A percentile compares a stretch with the other conserved stretches of the same genome.
Conservation (phyloP, 1,284 basidiomycete species). For the Vanrija sp. region DNA sequence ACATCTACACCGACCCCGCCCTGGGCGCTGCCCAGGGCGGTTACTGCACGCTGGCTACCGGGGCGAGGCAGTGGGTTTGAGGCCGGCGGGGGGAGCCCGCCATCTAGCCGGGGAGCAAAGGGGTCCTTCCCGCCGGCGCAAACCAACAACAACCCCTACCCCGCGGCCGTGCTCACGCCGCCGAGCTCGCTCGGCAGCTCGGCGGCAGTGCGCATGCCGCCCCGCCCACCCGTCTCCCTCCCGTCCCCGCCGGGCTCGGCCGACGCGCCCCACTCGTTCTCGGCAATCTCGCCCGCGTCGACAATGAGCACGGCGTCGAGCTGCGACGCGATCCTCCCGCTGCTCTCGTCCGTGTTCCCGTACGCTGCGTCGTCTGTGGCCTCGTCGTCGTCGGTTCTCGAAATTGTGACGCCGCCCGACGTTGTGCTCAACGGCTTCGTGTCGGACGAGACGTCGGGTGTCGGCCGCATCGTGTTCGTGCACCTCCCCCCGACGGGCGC, state of each 20-base stretch:
- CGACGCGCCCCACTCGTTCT: no score
- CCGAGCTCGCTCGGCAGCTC: neutral
- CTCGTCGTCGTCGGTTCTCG: slow-evolving; percentile 29
- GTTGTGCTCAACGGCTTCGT: slow-evolving; percentile 41
- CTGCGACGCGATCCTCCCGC: slow-evolving; percentile 26
- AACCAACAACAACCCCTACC: neutral
- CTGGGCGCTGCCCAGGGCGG: slow-evolving; percentile 16
- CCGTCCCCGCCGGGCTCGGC: neutral
- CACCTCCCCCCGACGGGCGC: slow-evolving; percentile 33
- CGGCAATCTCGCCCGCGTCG: neutral
- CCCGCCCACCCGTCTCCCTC: neutral
- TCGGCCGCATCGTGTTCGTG: slow-evolving; percentile 38
- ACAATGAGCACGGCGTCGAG: neutral
- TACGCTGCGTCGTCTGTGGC: slow-evolving; percentile 31
- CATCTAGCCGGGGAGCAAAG: slow-evolving; percentile 1
- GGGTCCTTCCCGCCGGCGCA: slow-evolving; percentile 5
- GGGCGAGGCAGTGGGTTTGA: slow-evolving; percentile 50
- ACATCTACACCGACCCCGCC: slow-evolving; percentile 30
- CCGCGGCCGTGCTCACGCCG: slow-evolving; percentile 4
- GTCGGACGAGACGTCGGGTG: slow-evolving; percentile 22
- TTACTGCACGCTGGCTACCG: slow-evolving; percentile 38
- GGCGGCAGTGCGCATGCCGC: slow-evolving; percentile 1
- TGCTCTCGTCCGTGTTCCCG: slow-evolving; percentile 43
- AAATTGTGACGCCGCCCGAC: slow-evolving; percentile 44
- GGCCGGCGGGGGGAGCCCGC: slow-evolving; percentile 49